These are phyloP conservation scores for Tephrocybe sp. DNA, from an alignment of 768 basidiomycete species.

Conservation along the genomic window DNA sequence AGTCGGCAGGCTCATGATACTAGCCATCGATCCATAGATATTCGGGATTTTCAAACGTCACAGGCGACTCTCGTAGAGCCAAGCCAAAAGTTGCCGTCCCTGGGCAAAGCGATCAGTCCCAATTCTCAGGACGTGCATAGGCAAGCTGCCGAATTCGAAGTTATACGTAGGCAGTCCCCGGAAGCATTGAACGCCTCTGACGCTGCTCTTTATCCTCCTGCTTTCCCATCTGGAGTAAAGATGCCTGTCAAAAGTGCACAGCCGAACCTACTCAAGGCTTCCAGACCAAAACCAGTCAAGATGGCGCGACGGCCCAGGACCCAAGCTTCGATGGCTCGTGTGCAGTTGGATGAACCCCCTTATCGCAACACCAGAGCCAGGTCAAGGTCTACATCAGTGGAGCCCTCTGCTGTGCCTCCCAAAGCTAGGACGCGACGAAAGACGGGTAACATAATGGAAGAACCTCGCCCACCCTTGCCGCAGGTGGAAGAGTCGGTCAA, in stretches of 20 bases:
- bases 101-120: background rate
- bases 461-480: background rate
- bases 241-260: too few relatives aligned
- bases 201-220: too few relatives aligned
- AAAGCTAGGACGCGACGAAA: background rate
- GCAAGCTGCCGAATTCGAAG: background rate
- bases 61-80: constrained; percentile 15
- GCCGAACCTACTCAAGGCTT: too few relatives aligned
- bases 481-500: constrained; percentile 4
- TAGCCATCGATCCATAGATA: too few relatives aligned
- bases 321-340: background rate
- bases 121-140: background rate
- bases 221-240: too few relatives aligned
- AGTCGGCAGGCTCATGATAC: background rate
- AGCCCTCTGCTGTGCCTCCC: constrained; percentile 18
- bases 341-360: constrained; percentile 18
- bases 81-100: background rate
- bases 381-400: constrained; percentile 29
- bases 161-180: background rate
- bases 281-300: constrained; percentile 2
- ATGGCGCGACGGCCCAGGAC: constrained; percentile 2
- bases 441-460: background rate
- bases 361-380: constrained; percentile 28
- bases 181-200: background rate
- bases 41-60: constrained; percentile 10